Percentiles rank a stretch among this genome's conserved stretches.
Evolutionary conservation across 768 basidiomycete genomes (phyloP).

Genomic region (Dioszegia aurantiaca): DNA sequence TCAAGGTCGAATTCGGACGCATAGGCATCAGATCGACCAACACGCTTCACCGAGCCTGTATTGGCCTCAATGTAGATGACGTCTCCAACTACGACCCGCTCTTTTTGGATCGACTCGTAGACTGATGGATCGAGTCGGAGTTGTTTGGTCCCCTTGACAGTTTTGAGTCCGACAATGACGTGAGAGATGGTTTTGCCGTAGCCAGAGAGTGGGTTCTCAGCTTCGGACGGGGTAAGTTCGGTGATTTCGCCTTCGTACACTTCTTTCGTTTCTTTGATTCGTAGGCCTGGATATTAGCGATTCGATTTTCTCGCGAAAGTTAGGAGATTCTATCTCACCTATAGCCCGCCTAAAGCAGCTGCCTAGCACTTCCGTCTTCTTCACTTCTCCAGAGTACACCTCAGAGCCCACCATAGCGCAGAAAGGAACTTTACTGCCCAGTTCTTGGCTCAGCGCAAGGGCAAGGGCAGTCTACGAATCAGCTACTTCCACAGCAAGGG

Average conservation of each 20-base stretch:
- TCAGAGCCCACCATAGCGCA: conserved; percentile 98
- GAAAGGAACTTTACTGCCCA: conserved; percentile 92
- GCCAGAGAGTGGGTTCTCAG: conserved; percentile 94
- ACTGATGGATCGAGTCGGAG: conserved; percentile 89
- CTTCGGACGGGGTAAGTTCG: conserved; percentile 90
- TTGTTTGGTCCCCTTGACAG: conserved; percentile 89
- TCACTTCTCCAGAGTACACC: conserved; percentile 94
- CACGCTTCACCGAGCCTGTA: conserved; percentile 91
- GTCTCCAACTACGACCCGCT: conserved; percentile 93
- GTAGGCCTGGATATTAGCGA: conserved; percentile 62
- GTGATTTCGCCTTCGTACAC: conserved; percentile 99
- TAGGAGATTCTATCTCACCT: conserved; percentile 60
- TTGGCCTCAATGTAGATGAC: conserved; percentile 93
- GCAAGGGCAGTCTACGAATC: conserved; percentile 73
- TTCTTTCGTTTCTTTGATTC: conserved; percentile 98
- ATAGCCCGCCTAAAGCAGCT: conserved; percentile 94
- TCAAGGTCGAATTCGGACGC: conserved; percentile 96
- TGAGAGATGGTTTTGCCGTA: conserved; percentile 99
- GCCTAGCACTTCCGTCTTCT: conserved; percentile 97
- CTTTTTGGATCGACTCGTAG: conserved; percentile 95
- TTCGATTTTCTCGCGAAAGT: neutral
- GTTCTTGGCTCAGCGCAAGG: conserved; percentile 88
- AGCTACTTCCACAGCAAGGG: too few relatives aligned
- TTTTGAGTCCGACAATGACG: conserved; percentile 92
- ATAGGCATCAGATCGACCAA: conserved; percentile 94